Percentiles rank a stretch among this genome's conserved stretches.
phyloP scores from a whole-genome alignment of 2,329 filamentous ascomycete species.

The Fusarium sp. region DNA sequence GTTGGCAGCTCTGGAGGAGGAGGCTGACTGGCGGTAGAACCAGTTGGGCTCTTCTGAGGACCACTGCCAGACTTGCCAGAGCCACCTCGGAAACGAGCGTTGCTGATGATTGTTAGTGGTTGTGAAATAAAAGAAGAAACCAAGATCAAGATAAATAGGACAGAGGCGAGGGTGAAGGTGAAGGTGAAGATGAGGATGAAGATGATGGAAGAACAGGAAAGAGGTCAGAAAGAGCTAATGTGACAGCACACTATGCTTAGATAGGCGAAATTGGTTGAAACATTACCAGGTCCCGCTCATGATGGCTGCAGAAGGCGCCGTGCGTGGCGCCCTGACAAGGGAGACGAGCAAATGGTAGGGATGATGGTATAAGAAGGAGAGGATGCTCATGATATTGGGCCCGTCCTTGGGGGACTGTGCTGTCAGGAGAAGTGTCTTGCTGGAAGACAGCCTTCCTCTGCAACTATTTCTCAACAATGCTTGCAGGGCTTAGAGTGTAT shows the following conservation, averaged over 20 bases:
- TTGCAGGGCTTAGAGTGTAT: slow-evolving; percentile 13
- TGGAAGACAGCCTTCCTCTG: neutral
- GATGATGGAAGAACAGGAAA: slow-evolving; percentile 20
- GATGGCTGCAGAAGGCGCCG: slow-evolving; percentile 30
- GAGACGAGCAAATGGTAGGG: slow-evolving; percentile 5
- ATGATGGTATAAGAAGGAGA: slow-evolving; percentile 19
- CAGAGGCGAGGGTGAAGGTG: neutral
- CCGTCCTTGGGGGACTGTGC: neutral
- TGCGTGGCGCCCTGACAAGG: slow-evolving; percentile 31
- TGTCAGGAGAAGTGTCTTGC: neutral
- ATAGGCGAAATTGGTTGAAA: slow-evolving; percentile 39
- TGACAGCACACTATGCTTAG: slow-evolving; percentile 44
- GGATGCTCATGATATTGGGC: slow-evolving; percentile 12
- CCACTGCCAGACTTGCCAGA: slow-evolving; percentile 63
- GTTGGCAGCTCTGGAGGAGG: slow-evolving; percentile 60
- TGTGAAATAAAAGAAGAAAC: neutral
- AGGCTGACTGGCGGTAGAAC: slow-evolving; percentile 62
- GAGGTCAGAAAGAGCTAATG: slow-evolving; percentile 18
- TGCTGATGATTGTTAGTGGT: slow-evolving; percentile 56
- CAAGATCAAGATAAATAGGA: neutral
- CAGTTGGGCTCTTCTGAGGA: slow-evolving; percentile 65
- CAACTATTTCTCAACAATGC: neutral
- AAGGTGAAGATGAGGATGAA: neutral
- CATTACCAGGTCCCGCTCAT: slow-evolving; percentile 29
- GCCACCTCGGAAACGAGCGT: slow-evolving; percentile 69